These are phyloP conservation scores for Sarocladium kiliense DNA, from an alignment of 2,329 filamentous ascomycete species.

Conservation along the genomic window DNA sequence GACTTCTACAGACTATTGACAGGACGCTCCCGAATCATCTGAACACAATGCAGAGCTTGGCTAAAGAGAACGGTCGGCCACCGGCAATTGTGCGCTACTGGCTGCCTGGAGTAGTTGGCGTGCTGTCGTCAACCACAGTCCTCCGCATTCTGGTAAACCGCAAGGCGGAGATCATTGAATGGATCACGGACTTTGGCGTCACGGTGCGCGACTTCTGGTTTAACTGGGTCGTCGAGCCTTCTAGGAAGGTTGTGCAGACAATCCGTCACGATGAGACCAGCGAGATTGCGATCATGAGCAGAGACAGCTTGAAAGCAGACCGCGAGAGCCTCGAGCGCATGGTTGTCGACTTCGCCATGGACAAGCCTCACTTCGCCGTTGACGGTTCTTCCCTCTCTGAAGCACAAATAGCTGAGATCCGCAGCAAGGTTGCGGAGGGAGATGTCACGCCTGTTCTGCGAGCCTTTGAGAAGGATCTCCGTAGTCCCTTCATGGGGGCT, in stretches of 20 bases:
- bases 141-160: slow-evolving; percentile 71
- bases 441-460: slow-evolving; percentile 88
- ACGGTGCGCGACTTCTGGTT: slow-evolving; percentile 88
- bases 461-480: slow-evolving; percentile 86
- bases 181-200: slow-evolving; percentile 72
- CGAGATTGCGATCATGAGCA: slow-evolving; percentile 95
- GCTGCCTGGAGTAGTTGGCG: slow-evolving; percentile 65
- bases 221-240: slow-evolving; percentile 91
- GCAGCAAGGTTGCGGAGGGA: slow-evolving; percentile 78
- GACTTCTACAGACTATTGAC: slow-evolving; percentile 65
- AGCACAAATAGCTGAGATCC: slow-evolving; percentile 66
- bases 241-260: slow-evolving; percentile 77
- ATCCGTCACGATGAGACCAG: slow-evolving; percentile 90
- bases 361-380: slow-evolving; percentile 63
- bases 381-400: slow-evolving; percentile 53
- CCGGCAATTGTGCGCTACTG: slow-evolving; percentile 77
- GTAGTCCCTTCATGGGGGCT: slow-evolving; percentile 75
- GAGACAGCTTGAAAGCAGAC: slow-evolving; percentile 84
- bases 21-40: slow-evolving; percentile 64
- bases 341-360: slow-evolving; percentile 92
- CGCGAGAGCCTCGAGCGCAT: slow-evolving; percentile 90
- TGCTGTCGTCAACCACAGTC: slow-evolving; percentile 84
- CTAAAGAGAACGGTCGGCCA: slow-evolving; percentile 67
- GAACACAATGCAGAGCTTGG: slow-evolving; percentile 47
- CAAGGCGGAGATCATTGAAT: slow-evolving; percentile 70